Evolutionary conservation across 805 yeast genomes (phyloP).

Genomic region (Alloascoidea africana): DNA sequence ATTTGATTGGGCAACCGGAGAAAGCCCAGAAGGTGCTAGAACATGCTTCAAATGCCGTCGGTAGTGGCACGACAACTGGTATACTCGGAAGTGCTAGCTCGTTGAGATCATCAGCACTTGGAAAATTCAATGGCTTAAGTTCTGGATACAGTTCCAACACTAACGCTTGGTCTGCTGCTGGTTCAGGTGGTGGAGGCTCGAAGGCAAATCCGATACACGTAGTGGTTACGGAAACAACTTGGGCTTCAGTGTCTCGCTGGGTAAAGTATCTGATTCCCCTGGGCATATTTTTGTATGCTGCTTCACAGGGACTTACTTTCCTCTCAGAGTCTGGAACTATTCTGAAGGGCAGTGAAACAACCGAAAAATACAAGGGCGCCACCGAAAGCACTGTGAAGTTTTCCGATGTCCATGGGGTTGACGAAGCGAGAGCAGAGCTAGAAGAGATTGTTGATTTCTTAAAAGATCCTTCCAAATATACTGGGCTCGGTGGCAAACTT

Average conservation of each 20-base stretch:
- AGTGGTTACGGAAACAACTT: conserved; percentile 74
- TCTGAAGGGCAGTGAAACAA: conserved; percentile 50
- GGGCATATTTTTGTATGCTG: conserved; percentile 65
- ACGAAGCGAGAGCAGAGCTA: conserved; percentile 93
- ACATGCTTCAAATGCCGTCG: conserved; percentile 8
- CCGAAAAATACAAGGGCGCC: conserved; percentile 71
- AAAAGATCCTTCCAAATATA: conserved; percentile 91
- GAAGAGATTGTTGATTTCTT: conserved; percentile 97
- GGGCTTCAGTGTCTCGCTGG: conserved; percentile 73
- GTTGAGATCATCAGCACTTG: no score
- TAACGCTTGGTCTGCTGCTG: no score
- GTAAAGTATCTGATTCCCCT: conserved; percentile 77
- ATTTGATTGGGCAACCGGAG: conserved; percentile 57
- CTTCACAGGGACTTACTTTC: no score
- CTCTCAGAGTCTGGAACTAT: conserved; percentile 74
- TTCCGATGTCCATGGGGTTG: conserved; percentile 92
- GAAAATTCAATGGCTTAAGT: not conserved
- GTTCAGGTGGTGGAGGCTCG: conserved; percentile 35
- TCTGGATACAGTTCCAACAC: not conserved
- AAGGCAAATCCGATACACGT: conserved; percentile 84
- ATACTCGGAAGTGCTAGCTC: not conserved
- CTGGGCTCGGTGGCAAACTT: conserved; percentile 92
- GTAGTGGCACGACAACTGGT: conserved; percentile 5
- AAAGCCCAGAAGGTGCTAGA: conserved; percentile 42
- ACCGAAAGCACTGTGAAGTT: conserved; percentile 77